Conservation (phyloP, 2,329 filamentous ascomycete genomes). For the Pleomassaria siparia region DNA sequence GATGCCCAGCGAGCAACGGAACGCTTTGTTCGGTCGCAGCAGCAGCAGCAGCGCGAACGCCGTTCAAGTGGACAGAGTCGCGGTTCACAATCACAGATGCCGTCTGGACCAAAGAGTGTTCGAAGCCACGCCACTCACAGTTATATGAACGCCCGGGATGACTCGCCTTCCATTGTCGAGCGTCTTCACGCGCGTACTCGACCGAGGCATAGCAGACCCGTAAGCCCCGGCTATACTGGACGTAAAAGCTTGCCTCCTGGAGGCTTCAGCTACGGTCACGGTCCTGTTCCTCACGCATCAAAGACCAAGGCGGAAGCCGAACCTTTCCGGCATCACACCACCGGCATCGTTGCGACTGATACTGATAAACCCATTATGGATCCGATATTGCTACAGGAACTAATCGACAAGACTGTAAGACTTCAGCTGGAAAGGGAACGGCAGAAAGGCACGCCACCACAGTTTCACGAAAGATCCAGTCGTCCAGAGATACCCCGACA, state of each 20-base stretch:
- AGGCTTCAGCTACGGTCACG: conserved; percentile 29
- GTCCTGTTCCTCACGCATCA: conserved; percentile 21
- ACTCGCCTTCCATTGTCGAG: background rate
- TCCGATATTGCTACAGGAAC: background rate
- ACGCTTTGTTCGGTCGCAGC: background rate
- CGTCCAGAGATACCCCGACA: no score
- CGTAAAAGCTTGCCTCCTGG: conserved; percentile 8
- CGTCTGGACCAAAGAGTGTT: conserved; percentile 7
- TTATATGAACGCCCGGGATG: background rate
- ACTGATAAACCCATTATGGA: background rate
- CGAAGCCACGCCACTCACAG: conserved; percentile 6
- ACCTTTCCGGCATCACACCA: conserved; percentile 1
- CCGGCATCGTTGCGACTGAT: background rate
- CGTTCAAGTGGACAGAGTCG: background rate
- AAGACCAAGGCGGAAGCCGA: background rate
- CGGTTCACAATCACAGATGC: conserved; percentile 7
- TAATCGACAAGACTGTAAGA: conserved; percentile 17
- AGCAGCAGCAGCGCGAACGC: background rate
- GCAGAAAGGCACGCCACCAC: background rate
- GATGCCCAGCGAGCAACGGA: background rate
- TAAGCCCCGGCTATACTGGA: background rate
- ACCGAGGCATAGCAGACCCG: background rate
- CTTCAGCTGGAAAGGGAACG: background rate
- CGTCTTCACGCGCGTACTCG: background rate
- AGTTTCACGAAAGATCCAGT: no score